Base-by-base conservation (phyloP, 106 monocot species). In the Allium cepa region DNA sequence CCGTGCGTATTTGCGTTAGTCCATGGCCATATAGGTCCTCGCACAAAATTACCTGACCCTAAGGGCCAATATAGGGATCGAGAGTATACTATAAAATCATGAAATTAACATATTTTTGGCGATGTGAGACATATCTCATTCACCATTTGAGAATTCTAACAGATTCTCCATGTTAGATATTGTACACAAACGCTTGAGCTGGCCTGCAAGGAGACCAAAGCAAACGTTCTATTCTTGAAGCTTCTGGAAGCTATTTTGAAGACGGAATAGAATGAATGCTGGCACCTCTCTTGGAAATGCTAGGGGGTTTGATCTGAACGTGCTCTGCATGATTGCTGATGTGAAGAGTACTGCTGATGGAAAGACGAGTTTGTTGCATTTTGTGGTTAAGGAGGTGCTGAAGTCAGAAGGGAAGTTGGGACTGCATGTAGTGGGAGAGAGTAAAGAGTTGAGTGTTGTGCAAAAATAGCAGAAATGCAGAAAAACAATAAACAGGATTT, bases 261-360 rank as follows among this genome's bases (percentile, higher is more conserved):
- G 60, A 91, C 95, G 95, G 0, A 96, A 96, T 66, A 65, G 88
- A 17, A 88, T 96, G 85, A 96, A 96, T 51, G 95, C 91, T 46
- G 95, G 95, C 28, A 96, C 95, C 1, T 75, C 91, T 14, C 64
- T 88, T n/a, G 95, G 95, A 14, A 84, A 96, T 50, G 95, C 95
- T 5, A 85, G 88, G 71, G 95, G 91, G 3, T 96, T 96, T 80
- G 86, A 96, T 76, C 80, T 96, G 36, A 63, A 77, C 8, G 77
- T 91, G 0, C 78, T 96, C 17, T 62, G 81, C 53, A 96, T 91
- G 76, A 81, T 96, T 27, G 79, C 95, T 18, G 95, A 92, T 64
- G 88, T 96, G 49, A 96, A 92, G 82, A 92, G 91, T 79, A 92
- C 80, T 11, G n/a, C n/a, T n/a, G 91, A 96, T 53, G 88, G 91